These are phyloP conservation scores for Setaria italica DNA, from an alignment of 202 grass and related monocot genomes.

Conservation along the genomic window DNA sequence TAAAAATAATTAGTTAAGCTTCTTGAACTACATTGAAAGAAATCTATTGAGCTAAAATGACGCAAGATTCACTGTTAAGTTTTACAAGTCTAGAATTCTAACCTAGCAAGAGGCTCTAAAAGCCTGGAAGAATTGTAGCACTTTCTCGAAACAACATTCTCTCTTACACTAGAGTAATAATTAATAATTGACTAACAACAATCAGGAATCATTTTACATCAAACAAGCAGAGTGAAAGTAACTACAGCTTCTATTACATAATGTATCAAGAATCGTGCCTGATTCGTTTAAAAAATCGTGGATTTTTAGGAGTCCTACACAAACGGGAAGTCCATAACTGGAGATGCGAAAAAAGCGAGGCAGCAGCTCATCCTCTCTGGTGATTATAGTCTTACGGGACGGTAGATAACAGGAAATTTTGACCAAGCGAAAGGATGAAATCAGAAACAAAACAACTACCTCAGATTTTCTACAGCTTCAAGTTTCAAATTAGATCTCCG, in stretches of 20 bases:
- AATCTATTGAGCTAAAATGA: not conserved
- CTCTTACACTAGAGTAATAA: not conserved
- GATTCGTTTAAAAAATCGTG: not conserved
- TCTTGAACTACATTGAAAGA: not conserved
- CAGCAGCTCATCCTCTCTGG: not conserved
- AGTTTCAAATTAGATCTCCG: not conserved
- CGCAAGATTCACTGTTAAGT: not conserved
- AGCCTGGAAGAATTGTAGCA: not conserved
- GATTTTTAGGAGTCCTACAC: not conserved
- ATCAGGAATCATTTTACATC: not conserved
- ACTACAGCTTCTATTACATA: not conserved
- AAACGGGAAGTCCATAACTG: not conserved
- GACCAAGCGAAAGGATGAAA: not conserved
- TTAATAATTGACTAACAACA: not conserved
- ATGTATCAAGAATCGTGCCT: not conserved
- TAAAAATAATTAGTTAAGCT: constrained; percentile 20
- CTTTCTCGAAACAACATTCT: not conserved
- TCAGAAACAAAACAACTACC: not conserved
- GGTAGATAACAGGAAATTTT: constrained; percentile 1
- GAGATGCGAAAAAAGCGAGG: not conserved
- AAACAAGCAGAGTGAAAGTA: constrained; percentile 9
- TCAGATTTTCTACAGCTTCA: not conserved
- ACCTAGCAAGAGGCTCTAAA: constrained; percentile 22
- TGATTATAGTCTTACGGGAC: not conserved
- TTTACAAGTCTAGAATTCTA: not conserved